Base-by-base conservation (phyloP, 1,284 basidiomycete species). In the Fomitopsis palustris region DNA sequence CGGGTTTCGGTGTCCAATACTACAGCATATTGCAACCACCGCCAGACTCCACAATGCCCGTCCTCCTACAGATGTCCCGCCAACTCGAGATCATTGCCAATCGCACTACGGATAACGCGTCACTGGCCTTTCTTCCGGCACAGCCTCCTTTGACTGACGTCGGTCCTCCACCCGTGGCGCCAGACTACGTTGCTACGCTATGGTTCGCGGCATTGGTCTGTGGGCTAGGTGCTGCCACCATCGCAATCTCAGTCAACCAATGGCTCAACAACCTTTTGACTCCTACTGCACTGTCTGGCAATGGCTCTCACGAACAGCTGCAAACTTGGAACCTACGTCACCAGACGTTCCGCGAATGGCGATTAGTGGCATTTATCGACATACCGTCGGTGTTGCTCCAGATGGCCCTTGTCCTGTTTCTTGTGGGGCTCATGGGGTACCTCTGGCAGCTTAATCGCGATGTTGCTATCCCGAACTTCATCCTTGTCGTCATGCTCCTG, bases 191-290 rank as follows among this genome's bases (percentile, higher is more conserved):
- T 12, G 29, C 49, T 5, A 59, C 62, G 6, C 60, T 69, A 3
- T 69, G 68, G 68, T 69, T 69, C 60, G 61, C 64, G 1, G 64
- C 67, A 33, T 62, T 69, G 6, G 67, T 69, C 9, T 60, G 65
- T 23, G 66, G 64, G 51, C 64, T 69, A 12, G 57, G 62, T 17
- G 62, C 68, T 0, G 67, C 68, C 1, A 66, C 67, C 2, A 55
- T 68, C 16, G 66, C 65, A 47, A 67, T 69, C 19, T 59, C 66
- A 29, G 64, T 63, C 14, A 67, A 67, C 29, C 68, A 69, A 33
- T 69, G 68, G 68, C 51, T 69, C 17, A 60, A 64, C 19, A 63
- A 68, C n/a, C 29, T 33, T 6, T 19, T 51, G 66, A 65, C 52
- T 53, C 62, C 31, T 59, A 59, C 38, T 54, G 53, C 25, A 43